These are phyloP conservation scores for Fragosphaeria purpurea DNA, from an alignment of 2,329 filamentous ascomycete genomes.

Conservation along the genomic window DNA sequence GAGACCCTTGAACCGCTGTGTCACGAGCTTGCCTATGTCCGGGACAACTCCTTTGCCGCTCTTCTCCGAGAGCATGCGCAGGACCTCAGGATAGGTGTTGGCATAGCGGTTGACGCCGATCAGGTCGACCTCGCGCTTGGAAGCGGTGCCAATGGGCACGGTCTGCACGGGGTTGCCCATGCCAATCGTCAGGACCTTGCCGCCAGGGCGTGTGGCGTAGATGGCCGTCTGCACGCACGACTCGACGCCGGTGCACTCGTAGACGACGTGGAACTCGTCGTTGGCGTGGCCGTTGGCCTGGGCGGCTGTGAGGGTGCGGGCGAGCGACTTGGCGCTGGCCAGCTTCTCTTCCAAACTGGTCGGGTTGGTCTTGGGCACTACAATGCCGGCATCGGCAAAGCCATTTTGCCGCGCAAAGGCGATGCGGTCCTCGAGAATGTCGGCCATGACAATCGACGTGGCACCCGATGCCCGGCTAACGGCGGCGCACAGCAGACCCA, in stretches of 20 bases:
- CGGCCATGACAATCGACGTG: conserved; percentile 38
- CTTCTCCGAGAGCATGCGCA: conserved; percentile 30
- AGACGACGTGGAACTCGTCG: conserved; percentile 31
- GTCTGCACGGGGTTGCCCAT: conserved; percentile 64
- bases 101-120: conserved; percentile 61
- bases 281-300: too few relatives aligned
- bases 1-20: conserved; percentile 58
- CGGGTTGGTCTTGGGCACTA: conserved; percentile 38
- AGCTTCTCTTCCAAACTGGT: conserved; percentile 36
- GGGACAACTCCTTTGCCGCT: conserved; percentile 45
- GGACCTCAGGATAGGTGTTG: conserved; percentile 55
- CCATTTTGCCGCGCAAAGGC: conserved; percentile 45
- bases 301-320: too few relatives aligned
- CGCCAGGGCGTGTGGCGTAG: conserved; percentile 49
- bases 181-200: conserved; percentile 58
- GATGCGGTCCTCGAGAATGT: conserved; percentile 46
- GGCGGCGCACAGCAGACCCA: conserved; percentile 48
- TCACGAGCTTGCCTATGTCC: conserved; percentile 57
- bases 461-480: conserved; percentile 42
- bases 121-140: conserved; percentile 60
- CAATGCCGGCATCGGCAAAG: conserved; percentile 42
- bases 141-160: conserved; percentile 56
- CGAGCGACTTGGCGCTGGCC: too few relatives aligned
- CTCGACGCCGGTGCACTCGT: conserved; percentile 72
- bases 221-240: conserved; percentile 65